These are phyloP conservation scores for Tulasnella sp. DNA, from an alignment of 768 basidiomycete species.

Conservation along the genomic window DNA sequence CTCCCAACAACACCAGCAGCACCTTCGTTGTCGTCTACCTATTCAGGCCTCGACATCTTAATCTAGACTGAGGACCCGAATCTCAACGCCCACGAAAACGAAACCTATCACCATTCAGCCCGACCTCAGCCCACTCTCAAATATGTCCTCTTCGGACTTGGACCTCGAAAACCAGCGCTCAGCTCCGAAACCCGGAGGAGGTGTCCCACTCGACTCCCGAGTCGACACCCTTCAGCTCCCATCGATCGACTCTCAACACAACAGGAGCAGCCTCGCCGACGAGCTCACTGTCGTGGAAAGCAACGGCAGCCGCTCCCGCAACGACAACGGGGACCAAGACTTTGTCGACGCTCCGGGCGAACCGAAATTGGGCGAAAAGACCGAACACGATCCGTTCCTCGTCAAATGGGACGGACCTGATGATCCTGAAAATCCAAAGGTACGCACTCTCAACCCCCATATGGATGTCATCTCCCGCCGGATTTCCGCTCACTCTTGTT, in stretches of 20 bases:
- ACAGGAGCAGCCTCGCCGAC: neutral
- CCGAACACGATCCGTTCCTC: neutral
- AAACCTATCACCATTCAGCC: neutral
- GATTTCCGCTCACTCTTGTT: neutral
- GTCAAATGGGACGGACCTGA: conserved; percentile 15
- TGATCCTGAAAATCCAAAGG: conserved; percentile 16
- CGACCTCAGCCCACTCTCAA: neutral
- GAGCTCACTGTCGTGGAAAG: conserved; percentile 3
- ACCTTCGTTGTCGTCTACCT: neutral
- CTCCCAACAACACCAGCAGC: neutral
- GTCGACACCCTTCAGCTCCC: neutral
- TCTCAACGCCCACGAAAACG: neutral
- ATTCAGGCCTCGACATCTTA: neutral
- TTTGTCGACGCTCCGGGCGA: conserved; percentile 5
- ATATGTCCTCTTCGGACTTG: neutral
- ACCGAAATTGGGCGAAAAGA: conserved; percentile 1
- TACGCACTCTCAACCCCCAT: neutral
- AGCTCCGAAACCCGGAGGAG: neutral
- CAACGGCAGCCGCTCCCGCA: neutral
- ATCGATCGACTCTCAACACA: neutral
- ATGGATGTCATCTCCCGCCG: neutral
- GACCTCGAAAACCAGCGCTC: neutral
- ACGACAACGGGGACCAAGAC: neutral
- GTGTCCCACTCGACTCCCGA: neutral
- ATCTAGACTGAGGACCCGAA: neutral